A percentile compares a stretch with the other conserved stretches of the same genome.
Evolutionary conservation across 345 rosid species (phyloP).

Genomic region (Eucalyptus regnans): DNA sequence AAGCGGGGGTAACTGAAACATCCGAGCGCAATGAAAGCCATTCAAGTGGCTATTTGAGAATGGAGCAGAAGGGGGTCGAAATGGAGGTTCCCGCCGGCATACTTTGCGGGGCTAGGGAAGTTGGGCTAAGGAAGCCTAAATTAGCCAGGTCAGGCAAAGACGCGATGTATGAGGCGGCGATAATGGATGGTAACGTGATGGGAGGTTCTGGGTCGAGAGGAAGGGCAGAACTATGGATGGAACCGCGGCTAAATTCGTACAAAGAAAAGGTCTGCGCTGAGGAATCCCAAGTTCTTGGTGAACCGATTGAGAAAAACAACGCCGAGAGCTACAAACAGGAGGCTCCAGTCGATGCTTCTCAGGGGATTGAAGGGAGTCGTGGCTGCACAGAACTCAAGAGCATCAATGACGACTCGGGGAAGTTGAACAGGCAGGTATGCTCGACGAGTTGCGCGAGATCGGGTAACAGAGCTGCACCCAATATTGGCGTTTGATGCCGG

Average conservation of each 20-base stretch:
- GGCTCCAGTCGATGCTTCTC: neutral
- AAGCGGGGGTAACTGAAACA: neutral
- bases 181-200: neutral
- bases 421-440: neutral
- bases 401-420: neutral
- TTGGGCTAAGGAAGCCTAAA: neutral
- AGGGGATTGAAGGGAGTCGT: neutral
- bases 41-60: neutral
- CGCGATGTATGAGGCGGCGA: neutral
- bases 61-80: neutral
- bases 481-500: neutral
- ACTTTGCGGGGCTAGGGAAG: neutral
- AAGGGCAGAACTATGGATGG: neutral
- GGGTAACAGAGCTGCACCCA: slow-evolving; percentile 19
- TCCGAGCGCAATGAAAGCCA: neutral
- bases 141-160: neutral
- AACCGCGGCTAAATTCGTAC: neutral
- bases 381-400: neutral
- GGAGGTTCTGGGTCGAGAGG: neutral
- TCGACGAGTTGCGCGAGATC: slow-evolving; percentile 52
- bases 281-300: neutral
- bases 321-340: neutral
- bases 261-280: neutral
- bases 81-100: neutral
- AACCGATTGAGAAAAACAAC: neutral